Base-by-base conservation (phyloP, 1,284 basidiomycete species). In the Pulchroboletus neoregius region DNA sequence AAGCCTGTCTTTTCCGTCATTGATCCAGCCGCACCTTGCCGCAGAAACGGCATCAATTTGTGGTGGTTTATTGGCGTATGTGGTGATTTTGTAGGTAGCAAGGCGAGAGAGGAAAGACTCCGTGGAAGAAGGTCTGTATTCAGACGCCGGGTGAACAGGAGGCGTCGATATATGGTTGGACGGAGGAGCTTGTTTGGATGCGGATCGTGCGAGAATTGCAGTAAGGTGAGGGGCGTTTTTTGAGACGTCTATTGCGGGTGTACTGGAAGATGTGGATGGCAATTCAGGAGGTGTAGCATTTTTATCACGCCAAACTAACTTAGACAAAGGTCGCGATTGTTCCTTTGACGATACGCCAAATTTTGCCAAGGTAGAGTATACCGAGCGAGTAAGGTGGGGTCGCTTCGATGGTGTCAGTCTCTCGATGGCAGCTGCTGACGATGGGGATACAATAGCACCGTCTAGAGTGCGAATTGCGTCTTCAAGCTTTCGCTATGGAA, bases 111-210 rank as follows among this genome's bases (percentile, higher is more conserved):
- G 67, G 58, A 91, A 86, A 2, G 82, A 85, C 1, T 76, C 65
- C 6, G 76, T 75, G 9, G 87, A 90, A 4, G 86, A 87, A 4
- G 88, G 87, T 40, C 85, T 73, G 58, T 90, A 91, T 49, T 88
- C 84, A 5, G 78, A 75, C 3, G 70, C 37, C 5, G 71, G 57
- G 6, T 74, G 61, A 10, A 72, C 56, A 39, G 48, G 48, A 50
- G 15, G 60, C 36, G 27, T 55, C 22, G 48, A 64, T 23, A 43
- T 48, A 45, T 54, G 53, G 56, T 61, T 71, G 63, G 73, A 70
- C 0, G 75, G 68, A n/a, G 77, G 63, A 2, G 70, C 67, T 56
- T 48, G 36, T 45, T 49, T 50, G 27, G 35, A 71, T 4, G 78
- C 78, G n/a, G 78, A 76, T 46, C 82, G 81, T 30, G 75, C 70